Percentiles rank a stretch among this genome's conserved stretches.
phyloP scores from a whole-genome alignment of 1,139 yeast species.

The Saccharomyces hybrid region DNA sequence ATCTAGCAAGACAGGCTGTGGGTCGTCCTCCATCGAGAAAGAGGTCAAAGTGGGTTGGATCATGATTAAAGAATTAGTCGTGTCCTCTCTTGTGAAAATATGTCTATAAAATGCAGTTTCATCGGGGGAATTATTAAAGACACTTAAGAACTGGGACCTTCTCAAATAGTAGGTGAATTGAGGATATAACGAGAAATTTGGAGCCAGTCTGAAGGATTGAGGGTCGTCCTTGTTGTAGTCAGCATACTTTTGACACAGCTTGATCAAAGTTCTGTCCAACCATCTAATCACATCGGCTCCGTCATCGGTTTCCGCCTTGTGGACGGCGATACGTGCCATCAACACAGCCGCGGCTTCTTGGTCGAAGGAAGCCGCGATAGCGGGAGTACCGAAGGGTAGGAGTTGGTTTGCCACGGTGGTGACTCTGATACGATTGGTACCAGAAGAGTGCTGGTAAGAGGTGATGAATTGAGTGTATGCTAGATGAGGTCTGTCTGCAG shows the following conservation, averaged over 20 bases:
- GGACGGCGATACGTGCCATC: constrained; percentile 89
- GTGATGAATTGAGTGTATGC: constrained; percentile 58
- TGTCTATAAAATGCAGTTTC: constrained; percentile 97
- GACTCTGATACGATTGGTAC: constrained; percentile 79
- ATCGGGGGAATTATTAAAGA: constrained; percentile 95
- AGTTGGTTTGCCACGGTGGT: constrained; percentile 74
- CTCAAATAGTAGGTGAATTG: constrained; percentile 94
- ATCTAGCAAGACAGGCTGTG: constrained; percentile 90
- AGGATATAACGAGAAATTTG: constrained; percentile 78
- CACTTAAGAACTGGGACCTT: constrained; percentile 93
- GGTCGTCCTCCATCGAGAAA: constrained; percentile 76
- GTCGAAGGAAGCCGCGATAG: constrained; percentile 66
- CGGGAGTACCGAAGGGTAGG: constrained; percentile 44
- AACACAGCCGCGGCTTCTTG: constrained; percentile 98
- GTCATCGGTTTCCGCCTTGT: constrained; percentile 74
- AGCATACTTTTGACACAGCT: constrained; percentile 80
- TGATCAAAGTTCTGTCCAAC: constrained; percentile 78
- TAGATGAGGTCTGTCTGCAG: constrained; percentile 26
- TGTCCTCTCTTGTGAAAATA: constrained; percentile 82
- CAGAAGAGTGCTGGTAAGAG: constrained; percentile 71
- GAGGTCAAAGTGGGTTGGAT: constrained; percentile 92
- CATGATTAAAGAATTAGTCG: constrained; percentile 90
- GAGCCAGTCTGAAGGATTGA: constrained; percentile 67
- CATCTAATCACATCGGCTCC: constrained; percentile 72
- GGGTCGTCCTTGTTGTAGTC: constrained; percentile 75